Base-by-base conservation (phyloP, 495 filamentous ascomycete genomes). In the Lasiosphaeria ovina region DNA sequence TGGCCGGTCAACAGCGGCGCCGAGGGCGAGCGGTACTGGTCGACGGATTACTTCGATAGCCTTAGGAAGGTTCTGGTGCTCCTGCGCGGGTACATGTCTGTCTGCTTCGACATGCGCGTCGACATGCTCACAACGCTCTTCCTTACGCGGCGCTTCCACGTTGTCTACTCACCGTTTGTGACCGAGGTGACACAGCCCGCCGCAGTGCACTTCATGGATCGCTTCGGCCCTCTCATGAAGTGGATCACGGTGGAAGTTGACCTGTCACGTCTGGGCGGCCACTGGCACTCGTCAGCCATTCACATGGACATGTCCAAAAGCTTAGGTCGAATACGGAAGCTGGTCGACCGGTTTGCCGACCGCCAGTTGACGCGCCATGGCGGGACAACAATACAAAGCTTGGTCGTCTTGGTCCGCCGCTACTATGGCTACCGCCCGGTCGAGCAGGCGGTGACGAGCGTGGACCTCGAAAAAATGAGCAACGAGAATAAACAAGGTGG, bases 181-280 rank as follows among this genome's bases (percentile, higher is more conserved):
- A 55, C 48, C 0, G 50, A 35, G 12, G 24, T 8, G 12, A 48
- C 50, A 3, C 60, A 62, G 38, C 63, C 64, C 3, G 57, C 64
- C 1, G 70, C 65, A 3, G 63, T 57, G 0, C 6, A 42, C 1
- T 68, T 54, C 53, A 53, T 74, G 62, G 55, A 65, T 38, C 38
- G 32, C 3, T 70, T 66, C 48, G 67, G 62, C 7, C 55, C 60
- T 0, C 52, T 66, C 14, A 71, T 74, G 68, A 64, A 62, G 34
- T 62, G 55, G 35, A 61, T 74, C 45, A 66, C 65, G 0, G 42
- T 74, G 10, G 72, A 74, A 55, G 53, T 74, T 0, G 70, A 74
- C 35, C 50, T 71, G 10, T 64, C 70, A 2, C 64, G 64, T 38
- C 52, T 74, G 17, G 62, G 56, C 3, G 67, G 67, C 4, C 52